These are phyloP conservation scores for Peribolospora baueri DNA, from an alignment of 768 basidiomycete genomes.

Conservation along the genomic window DNA sequence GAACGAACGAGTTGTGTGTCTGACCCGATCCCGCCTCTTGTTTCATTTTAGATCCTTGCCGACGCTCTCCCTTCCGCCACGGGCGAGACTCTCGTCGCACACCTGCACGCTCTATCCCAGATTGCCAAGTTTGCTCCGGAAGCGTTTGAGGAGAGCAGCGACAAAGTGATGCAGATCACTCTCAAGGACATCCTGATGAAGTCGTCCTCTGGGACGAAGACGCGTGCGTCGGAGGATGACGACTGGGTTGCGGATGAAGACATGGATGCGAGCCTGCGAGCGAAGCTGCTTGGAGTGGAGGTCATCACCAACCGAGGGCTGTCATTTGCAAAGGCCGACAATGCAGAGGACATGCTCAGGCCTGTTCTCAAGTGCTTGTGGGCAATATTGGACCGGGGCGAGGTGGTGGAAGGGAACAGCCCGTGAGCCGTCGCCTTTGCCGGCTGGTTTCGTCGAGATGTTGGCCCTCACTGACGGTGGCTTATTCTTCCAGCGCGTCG, in stretches of 20 bases:
- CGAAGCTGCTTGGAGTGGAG: slow-evolving; percentile 54
- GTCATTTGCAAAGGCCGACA: slow-evolving; percentile 30
- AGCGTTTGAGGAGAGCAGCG: slow-evolving; percentile 55
- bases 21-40: background rate
- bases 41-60: slow-evolving; percentile 30
- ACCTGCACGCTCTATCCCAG: slow-evolving; percentile 47
- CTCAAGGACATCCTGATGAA: slow-evolving; percentile 45
- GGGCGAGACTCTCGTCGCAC: slow-evolving; percentile 35
- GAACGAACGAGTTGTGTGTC: background rate
- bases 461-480: background rate
- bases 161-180: slow-evolving; percentile 32
- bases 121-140: slow-evolving; percentile 41
- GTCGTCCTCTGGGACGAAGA: slow-evolving; percentile 23
- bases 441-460: background rate
- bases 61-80: slow-evolving; percentile 27
- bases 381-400: slow-evolving; percentile 34
- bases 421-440: slow-evolving; percentile 22
- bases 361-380: slow-evolving; percentile 56
- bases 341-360: slow-evolving; percentile 26
- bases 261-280: slow-evolving; percentile 33
- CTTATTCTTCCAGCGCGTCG: slow-evolving; percentile 25
- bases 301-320: slow-evolving; percentile 58
- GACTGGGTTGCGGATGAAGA: slow-evolving; percentile 58
- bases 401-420: slow-evolving; percentile 17
- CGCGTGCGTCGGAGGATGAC: slow-evolving; percentile 26